These are phyloP conservation scores for Parsonsia alboflavescens DNA, from an alignment of 257 asterid genomes.

Conservation along the genomic window DNA sequence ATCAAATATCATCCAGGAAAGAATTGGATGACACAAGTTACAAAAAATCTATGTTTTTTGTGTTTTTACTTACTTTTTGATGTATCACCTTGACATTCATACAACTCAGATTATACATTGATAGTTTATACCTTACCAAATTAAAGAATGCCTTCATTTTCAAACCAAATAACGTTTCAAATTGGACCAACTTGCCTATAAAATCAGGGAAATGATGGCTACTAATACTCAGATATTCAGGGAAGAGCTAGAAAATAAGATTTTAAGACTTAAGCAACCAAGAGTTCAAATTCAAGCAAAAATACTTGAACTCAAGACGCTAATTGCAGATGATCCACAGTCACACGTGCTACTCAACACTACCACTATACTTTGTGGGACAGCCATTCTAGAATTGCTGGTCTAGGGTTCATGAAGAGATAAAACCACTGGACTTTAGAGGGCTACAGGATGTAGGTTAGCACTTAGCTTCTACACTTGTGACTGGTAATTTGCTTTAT, in stretches of 20 bases:
- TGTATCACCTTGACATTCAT: neutral
- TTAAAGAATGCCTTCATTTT: no score
- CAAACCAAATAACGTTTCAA: no score
- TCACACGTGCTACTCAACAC: no score
- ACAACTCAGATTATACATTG: no score
- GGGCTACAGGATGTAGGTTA: neutral
- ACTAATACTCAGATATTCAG: neutral
- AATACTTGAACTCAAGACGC: no score
- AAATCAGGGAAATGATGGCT: neutral
- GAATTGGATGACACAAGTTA: neutral
- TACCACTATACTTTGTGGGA: neutral
- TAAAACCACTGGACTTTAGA: neutral
- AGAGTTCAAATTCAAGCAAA: neutral
- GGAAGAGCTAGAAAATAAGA: neutral
- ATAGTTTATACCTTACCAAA: no score
- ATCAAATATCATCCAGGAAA: neutral
- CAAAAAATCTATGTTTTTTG: neutral
- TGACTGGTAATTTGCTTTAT: neutral
- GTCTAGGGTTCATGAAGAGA: neutral
- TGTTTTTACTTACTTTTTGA: neutral
- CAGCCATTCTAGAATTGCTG: neutral
- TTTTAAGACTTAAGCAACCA: neutral
- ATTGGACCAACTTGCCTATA: neutral
- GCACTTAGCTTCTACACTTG: neutral
- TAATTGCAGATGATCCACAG: no score